Base-by-base conservation (phyloP, 1,284 basidiomycete genomes). In the Microbotryum lychnidis-dioicae region DNA sequence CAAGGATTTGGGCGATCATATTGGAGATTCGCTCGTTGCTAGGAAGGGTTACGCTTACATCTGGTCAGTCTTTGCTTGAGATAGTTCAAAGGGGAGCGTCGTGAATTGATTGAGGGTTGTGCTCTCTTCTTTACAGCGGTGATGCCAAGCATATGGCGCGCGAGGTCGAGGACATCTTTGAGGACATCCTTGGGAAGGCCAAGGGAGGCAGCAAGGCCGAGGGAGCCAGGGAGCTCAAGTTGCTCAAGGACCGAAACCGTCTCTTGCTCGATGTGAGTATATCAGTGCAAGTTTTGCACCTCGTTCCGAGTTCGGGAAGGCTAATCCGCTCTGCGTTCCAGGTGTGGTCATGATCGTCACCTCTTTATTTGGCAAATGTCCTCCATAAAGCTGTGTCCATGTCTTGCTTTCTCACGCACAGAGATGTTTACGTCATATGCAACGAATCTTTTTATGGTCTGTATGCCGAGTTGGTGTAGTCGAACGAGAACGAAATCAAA, bases 111-210 rank as follows among this genome's bases (percentile, higher is more conserved):
- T 48, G 7, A 12, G 20, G 47, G 6, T 14, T 42, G 14, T 42
- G 6, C 4, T 51, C 10, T 25, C 18, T 46, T 69, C 49, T 45
- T 77, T 87, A 93, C 68, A 97, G 94, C 72, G 94, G 96, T 74
- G 94, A 98, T 73, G 94, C 92, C 56, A 93, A 91, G 81, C 84
- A 82, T 75, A 98, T 98, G 94, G 86, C 86, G 73, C 92, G 91
- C 75, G 83, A 87, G 54, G 94, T 98, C 37, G 96, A 98, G 78
- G 88, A 90, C 70, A 81, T 84, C 42, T 79, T 98, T 51, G 84
- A 84, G 62, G 81, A 80, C 72, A 90, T 97, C 71, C 80, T 98
- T n/a, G 92, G 87, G 25, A 89, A 93, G 76, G 91, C 89, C 20
- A 94, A 92, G 80, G 90, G 90, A 55, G 91, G 90, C 37, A 84